Evolutionary conservation across 2,329 filamentous ascomycete species (phyloP).

Genomic region (Penicillium vulpinum): DNA sequence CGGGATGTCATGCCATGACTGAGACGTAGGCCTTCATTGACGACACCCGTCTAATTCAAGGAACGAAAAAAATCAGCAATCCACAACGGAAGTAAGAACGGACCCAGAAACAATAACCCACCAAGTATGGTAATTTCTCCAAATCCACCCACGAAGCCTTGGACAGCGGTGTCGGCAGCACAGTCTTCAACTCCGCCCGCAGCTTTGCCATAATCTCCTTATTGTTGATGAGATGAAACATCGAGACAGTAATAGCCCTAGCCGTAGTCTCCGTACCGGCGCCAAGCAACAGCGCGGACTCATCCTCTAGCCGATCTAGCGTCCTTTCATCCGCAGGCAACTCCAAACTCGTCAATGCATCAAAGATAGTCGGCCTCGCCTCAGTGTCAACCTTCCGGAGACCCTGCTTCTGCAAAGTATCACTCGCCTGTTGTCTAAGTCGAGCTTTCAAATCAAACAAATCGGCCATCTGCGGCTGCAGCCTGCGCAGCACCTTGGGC

Average conservation of each 20-base stretch:
- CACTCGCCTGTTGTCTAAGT: slow-evolving; percentile 20
- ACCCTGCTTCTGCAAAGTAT: slow-evolving; percentile 10
- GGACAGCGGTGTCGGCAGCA: slow-evolving; percentile 25
- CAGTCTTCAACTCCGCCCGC: slow-evolving; percentile 30
- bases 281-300: slow-evolving; percentile 32
- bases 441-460: slow-evolving; percentile 19
- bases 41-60: slow-evolving; percentile 18
- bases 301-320: slow-evolving; percentile 33
- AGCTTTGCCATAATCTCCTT: slow-evolving; percentile 21
- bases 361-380: slow-evolving; percentile 25
- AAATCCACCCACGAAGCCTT: slow-evolving; percentile 32
- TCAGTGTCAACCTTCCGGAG: background rate
- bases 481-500: slow-evolving; percentile 20
- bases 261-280: slow-evolving; percentile 41
- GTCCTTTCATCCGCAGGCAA: slow-evolving; percentile 42
- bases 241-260: slow-evolving; percentile 30
- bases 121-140: slow-evolving; percentile 43
- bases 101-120: slow-evolving; percentile 10
- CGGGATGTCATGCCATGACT: slow-evolving; percentile 25
- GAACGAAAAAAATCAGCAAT: background rate
- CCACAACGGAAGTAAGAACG: background rate
- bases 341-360: slow-evolving; percentile 34
- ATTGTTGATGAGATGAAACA: slow-evolving; percentile 33
- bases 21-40: slow-evolving; percentile 24
- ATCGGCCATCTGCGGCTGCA: slow-evolving; percentile 23